Evolutionary conservation across 805 yeast genomes (phyloP), one percentile per base, ranked within the genome.

Genomic region (Schizosaccharomyces cryophilus): DNA sequence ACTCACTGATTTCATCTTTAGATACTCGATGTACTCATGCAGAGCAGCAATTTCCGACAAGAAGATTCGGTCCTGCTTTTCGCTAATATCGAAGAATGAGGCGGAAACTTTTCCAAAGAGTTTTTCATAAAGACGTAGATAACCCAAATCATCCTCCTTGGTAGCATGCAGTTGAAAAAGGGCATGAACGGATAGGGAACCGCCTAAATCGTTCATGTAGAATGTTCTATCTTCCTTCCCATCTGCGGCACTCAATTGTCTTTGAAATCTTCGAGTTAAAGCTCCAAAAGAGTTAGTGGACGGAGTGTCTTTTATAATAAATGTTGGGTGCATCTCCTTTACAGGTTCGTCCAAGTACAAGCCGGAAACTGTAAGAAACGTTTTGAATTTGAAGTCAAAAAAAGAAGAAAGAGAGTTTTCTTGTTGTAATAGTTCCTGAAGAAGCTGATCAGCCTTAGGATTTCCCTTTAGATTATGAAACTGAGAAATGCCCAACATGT

Each of bases 401-500:
- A 51, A 51, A 51, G 56, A 51, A 51, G 30, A 24, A 26, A 51
- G 56, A 4, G 21, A 17, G 5, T 21, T 19, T 17, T 21, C 30
- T 5, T 29, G 30, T 4, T 24, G 15, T 6, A 51, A 17, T 17
- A 51, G 6, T 7, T 21, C 30, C 7, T 51, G 21, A 29, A 51
- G 21, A 7, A 51, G 9, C 6, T 51, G 7, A 19, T 29, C 26
- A n/a, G 56, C 56, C 21, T 29, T 29, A 6, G 35, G n/a, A 24
- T 51, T 17, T 29, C 35, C n/a, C n/a, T 21, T 11, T 29, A 64
- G 64, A 61, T 64, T 64, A 62, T 64, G 66, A 63, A 64, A 64
- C 26, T 64, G 63, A 30, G 66, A 64, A 42, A 64, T 66, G 24
- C 64, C 66, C 54, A 64, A 64, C 51, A 62, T 63, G 62, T 64